Base-by-base conservation (phyloP, 1,284 basidiomycete species). In the Malassezia cuniculi region DNA sequence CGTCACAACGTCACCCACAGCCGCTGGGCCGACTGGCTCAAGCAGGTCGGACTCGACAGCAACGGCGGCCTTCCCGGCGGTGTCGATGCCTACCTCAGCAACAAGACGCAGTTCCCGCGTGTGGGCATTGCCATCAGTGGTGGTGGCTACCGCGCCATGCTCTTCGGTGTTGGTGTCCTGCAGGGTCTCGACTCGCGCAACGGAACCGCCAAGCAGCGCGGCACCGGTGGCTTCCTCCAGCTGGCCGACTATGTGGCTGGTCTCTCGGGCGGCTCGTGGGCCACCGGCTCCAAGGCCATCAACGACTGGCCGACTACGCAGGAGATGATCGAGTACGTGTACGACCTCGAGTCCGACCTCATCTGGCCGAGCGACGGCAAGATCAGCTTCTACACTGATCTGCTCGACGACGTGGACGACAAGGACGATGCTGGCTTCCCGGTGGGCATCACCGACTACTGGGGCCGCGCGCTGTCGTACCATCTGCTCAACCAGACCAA, bases 81-180 rank as follows among this genome's bases (percentile, higher is more conserved):
- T 19, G 44, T 53, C 6, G 26, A 37, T 22, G 51, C 60, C 28
- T 66, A 51, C 44, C 55, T 61, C 2, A 35, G 34, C 5, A 34
- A 36, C 6, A n/a, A 33, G 5, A 36, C 36, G 22, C 43, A 54
- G 8, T 46, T 42, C 21, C 72, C 72, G 0, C 45, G 50, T 2
- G 53, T 72, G 15, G 70, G 69, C 19, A 57, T 71, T 28, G 70
- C 71, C 1, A 48, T 72, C 11, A 69, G 68, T 8, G 72, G 72
- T 24, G 72, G 72, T 20, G 72, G 72, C 4, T 69, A 72, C 41
- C 52, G 72, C 14, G 71, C 71, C 8, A 72, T 73, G 71, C 60
- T 71, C 3, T 44, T 54, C 41, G 63, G 58, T 15, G 21, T 52
- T 1, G 59, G 57, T n/a, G 44, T 54, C 1, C 21, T 55, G 14